Base-by-base conservation (phyloP, 768 basidiomycete genomes). In the Trametopsis cervina region DNA sequence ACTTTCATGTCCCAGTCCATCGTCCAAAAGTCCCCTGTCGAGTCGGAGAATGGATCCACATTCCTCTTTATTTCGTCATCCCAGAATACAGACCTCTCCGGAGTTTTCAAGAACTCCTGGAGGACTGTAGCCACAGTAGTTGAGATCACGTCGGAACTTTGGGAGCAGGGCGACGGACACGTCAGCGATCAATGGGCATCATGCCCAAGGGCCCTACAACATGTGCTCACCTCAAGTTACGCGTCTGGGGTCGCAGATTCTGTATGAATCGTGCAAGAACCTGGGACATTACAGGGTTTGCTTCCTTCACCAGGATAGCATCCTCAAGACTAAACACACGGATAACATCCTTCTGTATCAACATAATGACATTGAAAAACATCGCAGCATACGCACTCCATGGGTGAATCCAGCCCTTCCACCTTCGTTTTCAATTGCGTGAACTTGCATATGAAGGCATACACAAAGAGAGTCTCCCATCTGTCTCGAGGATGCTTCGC, bases 391-490 rank as follows among this genome's bases (percentile, higher is more conserved):
- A 78, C 89, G 70, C 67, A 92, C 89, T 90, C 87, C 82, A 85
- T 83, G 41, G 85, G 78, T 55, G 80, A 76, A 60, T 89, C 81
- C 50, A 91, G 67, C 47, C 89, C 87, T 64, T 88, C 85, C 33
- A 87, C 72, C 67, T 87, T 89, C 50, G 72, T 71, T 55, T 77
- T 80, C 57, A 91, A 70, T 65, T 76, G 71, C 20, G 87, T 88
- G 70, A 88, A 92, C 66, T 78, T 87, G 70, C 77, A 80, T 54
- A 92, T 81, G 69, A 92, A 92, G 24, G 82, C 77, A 65, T 89
- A 92, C 29, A 92, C 78, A 66, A 89, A 91, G 55, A 88, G 67
- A 4, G 83, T 79, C 69, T 92, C 89, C 89, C 89, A 92, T 66
- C 85, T 84, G 69, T 85, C 83, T 46, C 73, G 72, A 23, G 89